Evolutionary conservation across 176 grass and related monocot species (phyloP).

Genomic region (Triticum monococcum): DNA sequence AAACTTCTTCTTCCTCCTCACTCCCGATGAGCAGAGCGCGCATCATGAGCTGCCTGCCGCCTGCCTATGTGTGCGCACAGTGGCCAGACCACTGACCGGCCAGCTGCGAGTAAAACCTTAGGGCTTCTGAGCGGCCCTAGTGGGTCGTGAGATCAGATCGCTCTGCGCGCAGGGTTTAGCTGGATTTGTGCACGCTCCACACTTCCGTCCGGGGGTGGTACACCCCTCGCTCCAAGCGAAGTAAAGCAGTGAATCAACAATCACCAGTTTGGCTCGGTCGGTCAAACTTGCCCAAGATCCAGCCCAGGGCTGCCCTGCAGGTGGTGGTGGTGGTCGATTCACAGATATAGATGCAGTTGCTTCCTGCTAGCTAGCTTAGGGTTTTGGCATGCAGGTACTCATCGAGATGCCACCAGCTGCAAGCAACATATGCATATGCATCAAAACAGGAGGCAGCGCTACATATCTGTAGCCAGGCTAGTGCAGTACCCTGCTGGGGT

Average conservation of each 20-base stretch:
- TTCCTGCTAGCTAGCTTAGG: slow-evolving; percentile 5
- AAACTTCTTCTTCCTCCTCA: neutral
- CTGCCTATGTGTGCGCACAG: neutral
- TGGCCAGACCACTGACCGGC: neutral
- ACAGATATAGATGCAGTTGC: slow-evolving; percentile 13
- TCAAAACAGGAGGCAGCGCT: slow-evolving; percentile 34
- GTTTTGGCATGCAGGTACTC: slow-evolving; percentile 43
- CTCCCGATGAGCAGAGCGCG: neutral
- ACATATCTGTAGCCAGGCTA: neutral
- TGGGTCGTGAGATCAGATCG: slow-evolving; percentile 9
- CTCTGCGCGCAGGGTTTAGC: neutral
- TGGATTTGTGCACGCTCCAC: neutral
- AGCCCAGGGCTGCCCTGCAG: slow-evolving; percentile 35
- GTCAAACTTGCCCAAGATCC: slow-evolving; percentile 44
- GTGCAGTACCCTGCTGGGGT: slow-evolving; percentile 15
- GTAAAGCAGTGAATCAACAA: neutral
- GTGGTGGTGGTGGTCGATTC: neutral
- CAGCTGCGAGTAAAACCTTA: neutral
- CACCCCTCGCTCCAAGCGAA: neutral
- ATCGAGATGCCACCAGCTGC: slow-evolving; percentile 41
- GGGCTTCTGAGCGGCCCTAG: neutral
- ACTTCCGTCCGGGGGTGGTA: neutral
- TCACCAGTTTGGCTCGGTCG: slow-evolving; percentile 24
- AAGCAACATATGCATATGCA: slow-evolving; percentile 38
- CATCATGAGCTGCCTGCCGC: slow-evolving; percentile 25